These are phyloP conservation scores for Chlamydomonas urium DNA, from an alignment of 139 green algal species.

Conservation along the genomic window DNA sequence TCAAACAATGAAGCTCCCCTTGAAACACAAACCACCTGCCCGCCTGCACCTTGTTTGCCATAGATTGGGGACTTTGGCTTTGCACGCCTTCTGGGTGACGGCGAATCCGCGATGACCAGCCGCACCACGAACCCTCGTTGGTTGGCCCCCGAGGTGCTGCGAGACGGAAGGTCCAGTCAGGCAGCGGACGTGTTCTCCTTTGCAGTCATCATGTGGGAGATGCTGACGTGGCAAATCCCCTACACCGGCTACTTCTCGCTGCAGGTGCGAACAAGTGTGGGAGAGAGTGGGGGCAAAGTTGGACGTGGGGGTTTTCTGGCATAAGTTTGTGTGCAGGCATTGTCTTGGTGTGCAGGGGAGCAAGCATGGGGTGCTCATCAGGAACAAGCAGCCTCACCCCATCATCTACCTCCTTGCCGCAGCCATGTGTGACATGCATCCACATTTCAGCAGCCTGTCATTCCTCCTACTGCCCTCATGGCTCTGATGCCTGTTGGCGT, in stretches of 20 bases:
- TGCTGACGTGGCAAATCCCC: conserved; percentile 32
- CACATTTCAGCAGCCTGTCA: no score
- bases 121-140: conserved; percentile 30
- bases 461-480: no score
- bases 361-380: no score
- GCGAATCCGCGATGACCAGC: not conserved
- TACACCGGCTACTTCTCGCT: conserved; percentile 24
- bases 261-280: conserved; percentile 25
- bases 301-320: not conserved
- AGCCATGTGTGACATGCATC: no score
- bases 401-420: no score
- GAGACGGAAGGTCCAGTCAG: not conserved
- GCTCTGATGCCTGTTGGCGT: not conserved
- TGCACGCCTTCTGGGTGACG: conserved; percentile 22
- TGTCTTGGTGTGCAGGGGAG: no score
- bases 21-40: no score
- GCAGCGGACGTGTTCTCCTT: conserved; percentile 23
- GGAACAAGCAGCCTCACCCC: no score
- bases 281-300: not conserved
- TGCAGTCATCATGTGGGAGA: conserved; percentile 35
- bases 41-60: no score
- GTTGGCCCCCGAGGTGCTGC: conserved; percentile 26
- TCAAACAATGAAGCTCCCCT: no score
- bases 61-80: conserved; percentile 37
- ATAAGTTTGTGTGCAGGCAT: no score